Evolutionary conservation across 495 filamentous ascomycete genomes (phyloP), one percentile per base, ranked within the genome.

Genomic region (Arthonia radiata): DNA sequence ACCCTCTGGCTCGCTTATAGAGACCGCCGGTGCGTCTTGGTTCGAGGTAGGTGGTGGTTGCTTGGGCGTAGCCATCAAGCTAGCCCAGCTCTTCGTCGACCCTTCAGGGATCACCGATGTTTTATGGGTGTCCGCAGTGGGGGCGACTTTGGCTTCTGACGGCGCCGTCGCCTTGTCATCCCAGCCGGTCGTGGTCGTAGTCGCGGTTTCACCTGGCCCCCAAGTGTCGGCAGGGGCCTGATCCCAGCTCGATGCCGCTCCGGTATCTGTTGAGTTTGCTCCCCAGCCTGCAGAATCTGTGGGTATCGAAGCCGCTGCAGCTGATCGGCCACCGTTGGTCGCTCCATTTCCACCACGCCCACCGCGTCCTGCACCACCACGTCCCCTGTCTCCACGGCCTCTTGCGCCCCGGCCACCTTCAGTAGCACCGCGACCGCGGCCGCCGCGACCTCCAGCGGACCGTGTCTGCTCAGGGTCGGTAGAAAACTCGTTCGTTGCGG

Each of bases 331-430:
- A 18, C 37, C 37, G 43, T 53, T 59, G 36, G 67, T 61, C 27
- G 52, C 51, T 34, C 63, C 43, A 29, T 62, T 56, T 34, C 62
- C 70, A 26, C 59, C 65, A 36, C 76, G 60, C 27, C 67, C 71
- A 42, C 72, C 67, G 41, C 75, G 64, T 38, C 64, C 64, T 10
- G 39, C 44, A 38, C 76, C 72, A 48, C 80, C 70, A 36, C 74
- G 71, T 39, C 76, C 71, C 30, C 74, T 69, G 37, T 62, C 61
- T 39, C 67, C 71, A 43, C 78, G 67, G 40, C 67, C 66, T 37
- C 76, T 71, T 30, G 68, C 64, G 26, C 53, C 50, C 47, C 69
- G 61, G 35, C 61, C 57, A 38, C 54, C 47, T 21, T 82, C 79
- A 35, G 61, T 51, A 34, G 63, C 67, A 43, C 62, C 61, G 39